Conservation (phyloP, 768 basidiomycete species). For the Serendipita indica region DNA sequence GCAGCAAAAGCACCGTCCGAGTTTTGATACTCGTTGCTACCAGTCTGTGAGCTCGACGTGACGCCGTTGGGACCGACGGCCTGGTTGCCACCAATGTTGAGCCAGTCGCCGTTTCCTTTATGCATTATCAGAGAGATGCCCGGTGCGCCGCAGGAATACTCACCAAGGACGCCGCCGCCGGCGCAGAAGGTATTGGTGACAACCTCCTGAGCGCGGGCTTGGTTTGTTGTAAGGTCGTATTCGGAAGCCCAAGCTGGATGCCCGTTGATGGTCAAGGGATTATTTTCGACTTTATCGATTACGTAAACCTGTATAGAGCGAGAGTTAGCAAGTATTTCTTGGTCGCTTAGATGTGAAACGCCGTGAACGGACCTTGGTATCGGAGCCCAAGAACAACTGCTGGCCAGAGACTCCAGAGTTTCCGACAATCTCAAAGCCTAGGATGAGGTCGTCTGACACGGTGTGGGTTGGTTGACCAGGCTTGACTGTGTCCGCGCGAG, state of each 20-base stretch:
- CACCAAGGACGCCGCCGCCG: conserved; percentile 26
- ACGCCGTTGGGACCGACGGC: conserved; percentile 47
- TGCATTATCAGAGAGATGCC: not conserved
- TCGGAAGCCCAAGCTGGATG: conserved; percentile 15
- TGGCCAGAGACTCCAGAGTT: not conserved
- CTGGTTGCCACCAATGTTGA: conserved; percentile 63
- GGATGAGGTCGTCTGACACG: not conserved
- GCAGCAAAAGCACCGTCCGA: conserved; percentile 20
- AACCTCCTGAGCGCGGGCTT: conserved; percentile 16
- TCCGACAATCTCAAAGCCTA: not conserved
- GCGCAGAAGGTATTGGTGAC: conserved; percentile 22
- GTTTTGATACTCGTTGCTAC: conserved; percentile 21
- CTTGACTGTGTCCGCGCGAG: not conserved
- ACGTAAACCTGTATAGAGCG: conserved; percentile 10
- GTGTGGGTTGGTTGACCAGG: conserved; percentile 7
- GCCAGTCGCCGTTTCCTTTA: conserved; percentile 67
- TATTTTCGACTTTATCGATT: conserved; percentile 15
- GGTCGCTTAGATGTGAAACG: conserved; percentile 2
- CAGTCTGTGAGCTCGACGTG: conserved; percentile 29
- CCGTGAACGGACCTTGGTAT: conserved; percentile 14
- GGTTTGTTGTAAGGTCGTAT: conserved; percentile 9
- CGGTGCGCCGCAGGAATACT: not conserved
- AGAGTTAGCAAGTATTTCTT: not conserved
- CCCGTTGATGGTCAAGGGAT: conserved; percentile 12
- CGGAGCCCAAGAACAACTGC: conserved; percentile 24